phyloP scores from a whole-genome alignment of 768 basidiomycete species.

The Boletus vermiculosoides region DNA sequence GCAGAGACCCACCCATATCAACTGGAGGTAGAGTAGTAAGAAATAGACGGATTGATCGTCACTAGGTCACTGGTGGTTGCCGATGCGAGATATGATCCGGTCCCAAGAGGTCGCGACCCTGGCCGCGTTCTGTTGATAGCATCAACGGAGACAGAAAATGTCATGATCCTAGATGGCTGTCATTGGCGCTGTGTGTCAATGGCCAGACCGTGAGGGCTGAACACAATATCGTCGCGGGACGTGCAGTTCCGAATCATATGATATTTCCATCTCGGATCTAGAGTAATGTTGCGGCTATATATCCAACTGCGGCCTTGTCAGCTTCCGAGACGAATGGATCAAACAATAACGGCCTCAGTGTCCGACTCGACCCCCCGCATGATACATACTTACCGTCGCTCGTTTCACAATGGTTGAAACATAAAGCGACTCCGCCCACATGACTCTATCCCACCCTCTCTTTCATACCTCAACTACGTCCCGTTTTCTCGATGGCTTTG shows the following conservation, averaged over 20 bases:
- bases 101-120: background rate
- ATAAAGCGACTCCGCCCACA: background rate
- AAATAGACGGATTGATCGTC: background rate
- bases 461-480: background rate
- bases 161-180: no score
- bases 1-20: background rate
- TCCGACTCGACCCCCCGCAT: no score
- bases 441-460: background rate
- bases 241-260: background rate
- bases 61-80: background rate
- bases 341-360: background rate
- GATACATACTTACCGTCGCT: background rate
- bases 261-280: background rate
- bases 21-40: background rate
- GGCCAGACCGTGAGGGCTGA: no score
- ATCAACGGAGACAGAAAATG: background rate
- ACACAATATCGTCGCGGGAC: background rate
- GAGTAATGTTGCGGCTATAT: background rate
- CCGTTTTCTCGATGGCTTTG: conserved; percentile 41
- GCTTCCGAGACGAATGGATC: background rate
- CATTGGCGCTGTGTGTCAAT: no score
- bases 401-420: conserved; percentile 13
- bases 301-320: background rate
- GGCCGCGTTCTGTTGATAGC: background rate
- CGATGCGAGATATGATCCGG: no score